Percentiles rank a stretch among this genome's conserved stretches.
phyloP scores from a whole-genome alignment of 192 early-diverging fungal species.

The Cetraspora pellucida region DNA sequence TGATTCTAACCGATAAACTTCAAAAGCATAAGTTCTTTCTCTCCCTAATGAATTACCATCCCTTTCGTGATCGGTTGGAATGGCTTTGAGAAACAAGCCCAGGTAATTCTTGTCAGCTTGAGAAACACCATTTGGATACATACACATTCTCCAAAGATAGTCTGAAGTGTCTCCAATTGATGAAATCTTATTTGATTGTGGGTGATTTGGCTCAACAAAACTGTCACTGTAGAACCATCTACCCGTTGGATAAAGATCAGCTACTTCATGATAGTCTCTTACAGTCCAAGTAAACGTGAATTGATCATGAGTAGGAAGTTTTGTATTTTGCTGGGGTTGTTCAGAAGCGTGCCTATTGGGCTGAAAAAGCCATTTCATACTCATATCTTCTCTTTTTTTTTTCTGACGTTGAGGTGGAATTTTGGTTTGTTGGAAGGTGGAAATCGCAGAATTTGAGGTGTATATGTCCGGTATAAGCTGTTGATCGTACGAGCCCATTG shows the following conservation, averaged over 20 bases:
- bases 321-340: conserved; percentile 10
- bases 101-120: conserved; percentile 11
- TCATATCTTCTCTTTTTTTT: conserved; percentile 10
- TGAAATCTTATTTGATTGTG: not conserved
- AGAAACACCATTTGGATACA: conserved; percentile 22
- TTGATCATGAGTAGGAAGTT: conserved; percentile 8
- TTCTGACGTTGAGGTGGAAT: not conserved
- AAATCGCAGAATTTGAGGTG: too few species aligned
- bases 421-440: not conserved
- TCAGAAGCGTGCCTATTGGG: not conserved
- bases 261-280: conserved; percentile 20
- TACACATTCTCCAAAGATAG: conserved; percentile 17
- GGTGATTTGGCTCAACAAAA: conserved; percentile 7
- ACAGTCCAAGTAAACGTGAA: conserved; percentile 20
- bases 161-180: conserved; percentile 3
- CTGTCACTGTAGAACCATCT: conserved; percentile 26
- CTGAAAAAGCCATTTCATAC: conserved; percentile 21
- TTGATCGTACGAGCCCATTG: too few species aligned
- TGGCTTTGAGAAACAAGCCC: conserved; percentile 18
- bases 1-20: conserved; percentile 24
- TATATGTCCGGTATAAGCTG: too few species aligned
- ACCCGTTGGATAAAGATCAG: conserved; percentile 20
- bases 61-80: conserved; percentile 21
- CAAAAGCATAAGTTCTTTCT: conserved; percentile 14
- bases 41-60: conserved; percentile 23